Base-by-base conservation (phyloP, 2,329 filamentous ascomycete species). In the Pseudogymnoascus sp. region DNA sequence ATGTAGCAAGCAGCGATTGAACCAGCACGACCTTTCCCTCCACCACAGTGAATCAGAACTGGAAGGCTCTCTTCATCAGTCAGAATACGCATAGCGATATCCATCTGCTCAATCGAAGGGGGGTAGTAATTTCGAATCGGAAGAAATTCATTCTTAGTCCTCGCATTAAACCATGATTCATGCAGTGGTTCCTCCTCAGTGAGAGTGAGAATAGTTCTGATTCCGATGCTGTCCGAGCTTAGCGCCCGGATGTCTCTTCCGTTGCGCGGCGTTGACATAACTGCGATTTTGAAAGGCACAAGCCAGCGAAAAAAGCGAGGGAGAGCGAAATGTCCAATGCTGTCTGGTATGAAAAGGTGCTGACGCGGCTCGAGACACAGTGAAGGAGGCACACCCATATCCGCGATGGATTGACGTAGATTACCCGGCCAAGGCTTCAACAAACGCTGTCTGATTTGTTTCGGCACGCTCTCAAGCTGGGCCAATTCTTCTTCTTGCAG, bases 301-400 rank as follows among this genome's bases (percentile, higher is more conserved):
- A 66, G 6, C 65, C 65, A 66, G 3, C 64, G 64, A 55, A 66
- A 66, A 38, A 66, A 66, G 11, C 65, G 62, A 2, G 65, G 65
- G 25, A 66, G 62, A 8, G 62, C 30, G 6, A 30, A 60, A 23
- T 19, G 42, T 52, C 35, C 61, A 6, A 28, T 30, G 35, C 16
- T 22, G 7, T 12, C 33, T 12, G 49, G 64, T 61, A 52, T 39
- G 19, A 11, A 38, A 60, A 19, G 52, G 14, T 38, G 33, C 12
- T n/a, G 33, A 39, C 58, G 58, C 7, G 33, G 19, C 33, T 60
- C 58, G n/a, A 60, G 36, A 9, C 58, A 39, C 11, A 60, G 19
- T 7, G 58, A 39, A 60, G 58, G 58, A n/a, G 36, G 23, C 12
- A 60, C 58, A 8, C 33, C 58, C 58, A 60, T 38, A 11, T 39